phyloP scores from a whole-genome alignment of 495 filamentous ascomycete genomes.

The Tuber calosporum region DNA sequence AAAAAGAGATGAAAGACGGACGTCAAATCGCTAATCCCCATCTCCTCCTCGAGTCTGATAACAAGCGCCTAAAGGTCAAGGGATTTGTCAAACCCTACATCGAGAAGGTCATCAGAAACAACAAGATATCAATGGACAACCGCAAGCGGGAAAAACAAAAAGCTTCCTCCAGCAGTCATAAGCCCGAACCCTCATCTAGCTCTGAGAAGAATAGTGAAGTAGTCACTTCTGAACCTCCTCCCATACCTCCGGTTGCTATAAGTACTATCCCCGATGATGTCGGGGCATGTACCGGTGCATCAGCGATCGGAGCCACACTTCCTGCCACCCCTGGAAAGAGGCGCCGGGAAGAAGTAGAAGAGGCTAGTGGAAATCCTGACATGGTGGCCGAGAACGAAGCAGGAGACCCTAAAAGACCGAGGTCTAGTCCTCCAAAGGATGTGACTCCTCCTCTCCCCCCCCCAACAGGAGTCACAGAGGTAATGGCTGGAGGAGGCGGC shows the following conservation, averaged over 20 bases:
- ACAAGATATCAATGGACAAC: conserved; percentile 3
- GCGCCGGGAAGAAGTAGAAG: conserved; percentile 11
- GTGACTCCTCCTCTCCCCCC: conserved; percentile 29
- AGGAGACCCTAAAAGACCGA: conserved; percentile 28
- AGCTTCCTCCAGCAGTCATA: conserved; percentile 3
- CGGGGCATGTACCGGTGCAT: conserved; percentile 20
- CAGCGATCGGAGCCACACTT: background rate
- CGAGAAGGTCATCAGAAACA: conserved; percentile 32
- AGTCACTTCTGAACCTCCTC: conserved; percentile 4
- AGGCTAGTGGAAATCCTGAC: conserved; percentile 12
- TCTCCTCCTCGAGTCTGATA: conserved; percentile 35
- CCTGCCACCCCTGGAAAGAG: conserved; percentile 31
- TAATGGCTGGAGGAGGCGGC: conserved; percentile 31
- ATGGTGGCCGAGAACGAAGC: conserved; percentile 20
- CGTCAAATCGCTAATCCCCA: conserved; percentile 36
- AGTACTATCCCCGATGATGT: conserved; percentile 8
- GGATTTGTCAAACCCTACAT: conserved; percentile 36
- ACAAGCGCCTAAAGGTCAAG: conserved; percentile 36
- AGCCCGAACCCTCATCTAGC: background rate
- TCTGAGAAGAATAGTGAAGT: conserved; percentile 22
- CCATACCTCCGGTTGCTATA: conserved; percentile 12
- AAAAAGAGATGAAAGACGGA: conserved; percentile 39
- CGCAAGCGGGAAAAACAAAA: conserved; percentile 23
- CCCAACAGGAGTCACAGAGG: conserved; percentile 26
- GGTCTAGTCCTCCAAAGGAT: conserved; percentile 29